phyloP scores from a whole-genome alignment of 306 rosid genomes.

The Vicia villosa region DNA sequence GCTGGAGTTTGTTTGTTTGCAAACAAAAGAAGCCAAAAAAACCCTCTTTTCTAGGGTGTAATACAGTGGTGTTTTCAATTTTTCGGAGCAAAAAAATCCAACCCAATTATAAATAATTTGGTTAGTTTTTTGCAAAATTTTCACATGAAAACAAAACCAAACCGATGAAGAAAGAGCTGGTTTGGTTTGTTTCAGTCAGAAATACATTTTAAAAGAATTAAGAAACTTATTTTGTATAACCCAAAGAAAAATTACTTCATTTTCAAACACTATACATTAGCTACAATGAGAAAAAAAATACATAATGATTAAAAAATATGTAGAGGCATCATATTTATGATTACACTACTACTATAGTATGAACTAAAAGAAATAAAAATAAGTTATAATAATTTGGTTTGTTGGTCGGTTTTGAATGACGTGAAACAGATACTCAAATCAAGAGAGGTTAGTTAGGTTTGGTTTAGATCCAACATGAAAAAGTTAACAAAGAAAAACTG shows the following conservation, averaged over 20 bases:
- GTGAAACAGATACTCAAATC: background rate
- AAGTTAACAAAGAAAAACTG: conserved; percentile 11
- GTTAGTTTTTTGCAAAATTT: too few relatives aligned
- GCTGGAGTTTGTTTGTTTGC: background rate
- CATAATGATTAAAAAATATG: background rate
- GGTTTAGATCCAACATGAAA: background rate
- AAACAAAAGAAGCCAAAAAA: background rate
- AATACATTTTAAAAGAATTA: too few relatives aligned
- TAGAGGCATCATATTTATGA: background rate
- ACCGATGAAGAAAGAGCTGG: too few relatives aligned
- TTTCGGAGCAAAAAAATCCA: too few relatives aligned
- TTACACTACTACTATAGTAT: background rate
- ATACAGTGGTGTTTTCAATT: too few relatives aligned
- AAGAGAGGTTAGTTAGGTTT: background rate
- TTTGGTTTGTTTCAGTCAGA: too few relatives aligned
- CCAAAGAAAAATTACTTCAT: too few relatives aligned
- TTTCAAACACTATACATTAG: too few relatives aligned
- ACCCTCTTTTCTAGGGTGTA: background rate
- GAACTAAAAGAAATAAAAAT: background rate
- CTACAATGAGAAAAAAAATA: background rate
- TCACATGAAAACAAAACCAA: too few relatives aligned
- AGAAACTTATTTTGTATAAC: too few relatives aligned
- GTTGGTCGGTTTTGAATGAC: background rate
- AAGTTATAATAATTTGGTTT: background rate
- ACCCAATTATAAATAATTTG: too few relatives aligned